Evolutionary conservation across 345 rosid genomes (phyloP).

Genomic region (Excoecaria cochinchinensis): DNA sequence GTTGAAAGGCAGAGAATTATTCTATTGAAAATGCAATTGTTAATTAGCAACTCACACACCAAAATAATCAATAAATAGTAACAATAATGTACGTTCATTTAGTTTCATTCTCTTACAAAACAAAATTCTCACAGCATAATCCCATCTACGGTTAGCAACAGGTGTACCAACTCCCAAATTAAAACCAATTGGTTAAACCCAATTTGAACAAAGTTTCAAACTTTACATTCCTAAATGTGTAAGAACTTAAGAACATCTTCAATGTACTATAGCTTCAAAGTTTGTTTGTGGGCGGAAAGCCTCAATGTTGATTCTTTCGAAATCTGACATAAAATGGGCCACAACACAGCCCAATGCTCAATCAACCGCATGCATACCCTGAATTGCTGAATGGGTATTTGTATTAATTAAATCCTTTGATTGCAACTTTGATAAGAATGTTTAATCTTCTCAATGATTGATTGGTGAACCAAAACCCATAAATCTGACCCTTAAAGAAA

Average conservation of each 20-base stretch:
- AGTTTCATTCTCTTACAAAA: not conserved
- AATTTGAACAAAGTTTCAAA: no score
- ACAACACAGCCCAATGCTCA: not conserved
- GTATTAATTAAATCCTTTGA: not conserved
- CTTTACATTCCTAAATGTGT: no score
- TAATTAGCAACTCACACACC: not conserved
- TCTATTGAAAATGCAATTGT: constrained; percentile 27
- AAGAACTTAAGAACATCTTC: no score
- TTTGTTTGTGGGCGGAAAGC: no score
- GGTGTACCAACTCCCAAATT: no score
- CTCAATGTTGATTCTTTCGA: not conserved
- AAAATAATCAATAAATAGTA: not conserved
- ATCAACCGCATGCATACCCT: not conserved
- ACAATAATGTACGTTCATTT: not conserved
- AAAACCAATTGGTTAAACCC: no score
- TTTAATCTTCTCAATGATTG: not conserved
- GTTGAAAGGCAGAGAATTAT: constrained; percentile 67
- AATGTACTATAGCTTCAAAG: no score
- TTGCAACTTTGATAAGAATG: not conserved
- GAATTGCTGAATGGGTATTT: not conserved
- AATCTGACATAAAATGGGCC: not conserved
- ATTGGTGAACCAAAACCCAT: not conserved
- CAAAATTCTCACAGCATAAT: not conserved
- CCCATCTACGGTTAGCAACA: no score
- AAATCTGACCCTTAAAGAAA: not conserved